Conservation (phyloP, 2,329 filamentous ascomycete genomes). For the Nothomitra cinnamomea region DNA sequence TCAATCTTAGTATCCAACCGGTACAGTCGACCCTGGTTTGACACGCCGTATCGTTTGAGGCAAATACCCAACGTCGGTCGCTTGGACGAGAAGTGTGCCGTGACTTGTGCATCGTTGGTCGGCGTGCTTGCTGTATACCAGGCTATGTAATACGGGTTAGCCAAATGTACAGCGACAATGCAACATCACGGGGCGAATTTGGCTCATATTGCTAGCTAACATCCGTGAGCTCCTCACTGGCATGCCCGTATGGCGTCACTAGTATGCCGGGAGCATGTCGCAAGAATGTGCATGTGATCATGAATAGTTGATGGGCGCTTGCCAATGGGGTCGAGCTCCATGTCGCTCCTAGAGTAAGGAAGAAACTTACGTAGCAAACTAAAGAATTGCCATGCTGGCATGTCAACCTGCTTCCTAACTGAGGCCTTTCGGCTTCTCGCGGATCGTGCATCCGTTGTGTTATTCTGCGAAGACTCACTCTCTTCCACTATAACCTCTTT, state of each 20-base stretch:
- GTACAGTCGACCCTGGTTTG: slow-evolving; percentile 47
- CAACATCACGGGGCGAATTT: too few species aligned
- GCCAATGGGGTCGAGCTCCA: background rate
- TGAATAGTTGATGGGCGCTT: too few species aligned
- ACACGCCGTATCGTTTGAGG: slow-evolving; percentile 74
- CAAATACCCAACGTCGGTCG: slow-evolving; percentile 84
- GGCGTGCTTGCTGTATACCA: slow-evolving; percentile 65
- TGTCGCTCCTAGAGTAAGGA: background rate
- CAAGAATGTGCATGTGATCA: too few species aligned
- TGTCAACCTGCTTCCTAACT: slow-evolving; percentile 65
- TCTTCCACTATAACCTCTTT: slow-evolving; percentile 4
- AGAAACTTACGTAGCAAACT: slow-evolving; percentile 61
- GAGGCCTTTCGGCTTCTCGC: slow-evolving; percentile 22
- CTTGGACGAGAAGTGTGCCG: slow-evolving; percentile 67
- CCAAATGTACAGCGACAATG: background rate
- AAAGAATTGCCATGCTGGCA: slow-evolving; percentile 97
- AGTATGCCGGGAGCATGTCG: too few species aligned
- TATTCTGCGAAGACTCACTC: background rate
- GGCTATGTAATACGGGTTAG: slow-evolving; percentile 29
- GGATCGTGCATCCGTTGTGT: slow-evolving; percentile 3
- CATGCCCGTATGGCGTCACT: too few species aligned
- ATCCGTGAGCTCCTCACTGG: too few species aligned
- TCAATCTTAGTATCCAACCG: slow-evolving; percentile 74
- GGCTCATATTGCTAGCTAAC: too few species aligned
- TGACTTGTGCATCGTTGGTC: slow-evolving; percentile 59